Evolutionary conservation across 2,329 filamentous ascomycete genomes (phyloP).

Genomic region (Orbilia blumenaviensis): DNA sequence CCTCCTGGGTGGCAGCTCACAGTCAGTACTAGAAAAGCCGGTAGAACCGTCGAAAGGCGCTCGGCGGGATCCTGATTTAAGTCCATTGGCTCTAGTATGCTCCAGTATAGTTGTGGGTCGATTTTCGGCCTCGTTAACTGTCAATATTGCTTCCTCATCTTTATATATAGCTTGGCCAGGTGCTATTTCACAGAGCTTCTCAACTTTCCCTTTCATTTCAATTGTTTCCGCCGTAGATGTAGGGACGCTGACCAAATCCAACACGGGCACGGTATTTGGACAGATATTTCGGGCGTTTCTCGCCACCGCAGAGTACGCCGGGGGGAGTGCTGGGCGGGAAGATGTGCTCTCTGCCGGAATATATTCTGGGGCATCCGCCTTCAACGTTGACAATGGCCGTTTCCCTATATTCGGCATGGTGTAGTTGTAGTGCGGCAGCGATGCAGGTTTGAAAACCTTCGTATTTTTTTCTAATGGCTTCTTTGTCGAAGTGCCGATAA

Average conservation of each 20-base stretch:
- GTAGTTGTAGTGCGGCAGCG: constrained; percentile 33
- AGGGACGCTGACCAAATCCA: background rate
- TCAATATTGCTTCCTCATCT: background rate
- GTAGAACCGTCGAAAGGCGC: background rate
- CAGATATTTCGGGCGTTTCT: background rate
- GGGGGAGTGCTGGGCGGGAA: constrained; percentile 4
- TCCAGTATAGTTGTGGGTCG: background rate
- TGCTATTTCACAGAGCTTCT: background rate
- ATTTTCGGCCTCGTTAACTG: background rate
- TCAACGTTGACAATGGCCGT: constrained; percentile 57
- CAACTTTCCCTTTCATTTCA: background rate
- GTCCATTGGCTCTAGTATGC: background rate
- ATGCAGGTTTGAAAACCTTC: constrained; percentile 51
- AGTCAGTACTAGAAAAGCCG: background rate
- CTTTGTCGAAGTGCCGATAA: background rate
- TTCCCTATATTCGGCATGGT: constrained; percentile 13
- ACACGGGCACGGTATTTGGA: background rate
- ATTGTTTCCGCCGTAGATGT: background rate
- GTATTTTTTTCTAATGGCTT: background rate
- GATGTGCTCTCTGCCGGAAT: constrained; percentile 57
- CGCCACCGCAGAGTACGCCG: constrained; percentile 29
- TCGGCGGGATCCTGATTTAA: background rate
- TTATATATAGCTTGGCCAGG: no score
- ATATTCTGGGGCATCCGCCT: constrained; percentile 62
- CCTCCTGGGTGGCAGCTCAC: background rate